phyloP scores from a whole-genome alignment of 306 rosid genomes.

The Vicia villosa region DNA sequence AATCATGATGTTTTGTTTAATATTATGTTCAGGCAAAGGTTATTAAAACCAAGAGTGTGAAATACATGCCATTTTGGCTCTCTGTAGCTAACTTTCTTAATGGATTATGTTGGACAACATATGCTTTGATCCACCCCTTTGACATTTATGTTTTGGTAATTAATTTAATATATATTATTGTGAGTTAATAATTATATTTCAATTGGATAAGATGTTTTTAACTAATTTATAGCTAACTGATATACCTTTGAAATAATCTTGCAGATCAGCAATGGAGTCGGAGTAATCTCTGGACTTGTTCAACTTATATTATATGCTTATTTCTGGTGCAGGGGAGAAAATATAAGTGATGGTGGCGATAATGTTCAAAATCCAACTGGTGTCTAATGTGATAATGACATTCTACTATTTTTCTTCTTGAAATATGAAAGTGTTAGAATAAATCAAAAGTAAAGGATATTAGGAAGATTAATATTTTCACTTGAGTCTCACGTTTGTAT shows the following conservation, averaged over 20 bases:
- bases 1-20: no score
- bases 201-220: not conserved
- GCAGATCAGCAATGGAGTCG: slow-evolving; percentile 75
- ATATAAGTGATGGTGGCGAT: not conserved
- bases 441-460: no score
- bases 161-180: not conserved
- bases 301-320: slow-evolving; percentile 58
- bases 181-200: not conserved
- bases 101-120: slow-evolving; percentile 73
- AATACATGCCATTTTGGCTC: slow-evolving; percentile 78
- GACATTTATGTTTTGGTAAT: slow-evolving; percentile 68
- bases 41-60: slow-evolving; percentile 63
- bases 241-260: not conserved
- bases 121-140: slow-evolving; percentile 69
- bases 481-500: no score
- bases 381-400: not conserved
- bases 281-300: slow-evolving; percentile 55
- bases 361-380: slow-evolving; percentile 17
- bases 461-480: no score
- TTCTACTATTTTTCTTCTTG: no score
- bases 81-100: slow-evolving; percentile 67
- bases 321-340: slow-evolving; percentile 33
- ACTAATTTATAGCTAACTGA: not conserved
- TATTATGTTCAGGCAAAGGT: slow-evolving; percentile 58
- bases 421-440: no score